Conservation (phyloP, 1,139 yeast species). For the Ashbya aceris region DNA sequence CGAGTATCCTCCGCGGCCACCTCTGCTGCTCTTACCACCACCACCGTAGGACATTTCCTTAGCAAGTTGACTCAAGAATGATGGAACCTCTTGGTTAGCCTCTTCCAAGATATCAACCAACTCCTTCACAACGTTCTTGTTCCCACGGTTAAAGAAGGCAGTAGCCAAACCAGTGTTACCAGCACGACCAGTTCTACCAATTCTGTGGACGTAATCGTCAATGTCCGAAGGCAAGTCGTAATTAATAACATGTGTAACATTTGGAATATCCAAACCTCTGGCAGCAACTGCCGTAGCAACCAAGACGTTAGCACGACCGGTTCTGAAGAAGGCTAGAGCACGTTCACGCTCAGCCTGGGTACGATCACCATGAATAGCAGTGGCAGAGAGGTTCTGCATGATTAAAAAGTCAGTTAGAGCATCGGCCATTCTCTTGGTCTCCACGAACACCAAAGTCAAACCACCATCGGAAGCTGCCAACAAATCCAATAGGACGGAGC, state of each 20-base stretch:
- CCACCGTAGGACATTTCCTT: slow-evolving; percentile 68
- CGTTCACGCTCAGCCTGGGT: slow-evolving; percentile 96
- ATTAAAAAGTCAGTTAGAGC: slow-evolving; percentile 85
- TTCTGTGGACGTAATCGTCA: slow-evolving; percentile 98
- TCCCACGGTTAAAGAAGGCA: slow-evolving; percentile 95
- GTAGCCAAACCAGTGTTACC: slow-evolving; percentile 98
- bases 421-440: slow-evolving; percentile 98
- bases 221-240: slow-evolving; percentile 94
- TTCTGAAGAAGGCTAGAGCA: slow-evolving; percentile 62
- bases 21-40: slow-evolving; percentile 37
- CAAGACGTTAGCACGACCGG: slow-evolving; percentile 52
- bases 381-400: slow-evolving; percentile 87
- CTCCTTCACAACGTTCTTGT: slow-evolving; percentile 82
- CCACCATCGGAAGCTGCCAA: slow-evolving; percentile 65
- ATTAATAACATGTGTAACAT: slow-evolving; percentile 94
- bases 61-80: slow-evolving; percentile 68
- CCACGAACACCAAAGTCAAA: slow-evolving; percentile 89
- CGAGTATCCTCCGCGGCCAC: slow-evolving; percentile 36
- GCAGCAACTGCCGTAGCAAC: slow-evolving; percentile 97
- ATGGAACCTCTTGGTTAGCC: slow-evolving; percentile 97
- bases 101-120: slow-evolving; percentile 79
- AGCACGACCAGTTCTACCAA: slow-evolving; percentile 99
- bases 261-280: slow-evolving; percentile 97
- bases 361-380: slow-evolving; percentile 98
- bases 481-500: slow-evolving; percentile 82